phyloP scores from a whole-genome alignment of 2,329 filamentous ascomycete genomes.

The Orbilia quercus region DNA sequence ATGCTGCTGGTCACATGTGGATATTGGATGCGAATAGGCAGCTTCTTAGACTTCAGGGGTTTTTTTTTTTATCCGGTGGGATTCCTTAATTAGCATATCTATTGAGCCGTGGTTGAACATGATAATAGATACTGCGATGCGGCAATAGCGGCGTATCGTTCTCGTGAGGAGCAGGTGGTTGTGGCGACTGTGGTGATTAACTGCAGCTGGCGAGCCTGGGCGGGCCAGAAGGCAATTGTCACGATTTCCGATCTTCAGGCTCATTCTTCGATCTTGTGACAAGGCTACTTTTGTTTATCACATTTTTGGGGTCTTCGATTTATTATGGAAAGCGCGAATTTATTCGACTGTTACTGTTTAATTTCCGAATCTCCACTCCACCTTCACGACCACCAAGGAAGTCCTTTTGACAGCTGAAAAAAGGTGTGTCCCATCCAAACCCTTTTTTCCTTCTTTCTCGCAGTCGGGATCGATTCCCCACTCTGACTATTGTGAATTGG shows the following conservation, averaged over 20 bases:
- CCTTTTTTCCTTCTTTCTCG: conserved; percentile 13
- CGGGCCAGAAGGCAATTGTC: conserved; percentile 35
- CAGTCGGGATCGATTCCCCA: conserved; percentile 22
- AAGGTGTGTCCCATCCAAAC: conserved; percentile 29
- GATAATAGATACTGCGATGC: conserved; percentile 3
- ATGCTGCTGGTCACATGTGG: conserved; percentile 6
- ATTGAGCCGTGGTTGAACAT: conserved; percentile 29
- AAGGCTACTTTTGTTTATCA: conserved; percentile 36
- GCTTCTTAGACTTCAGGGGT: no score
- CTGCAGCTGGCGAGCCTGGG: conserved; percentile 32
- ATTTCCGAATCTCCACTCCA: conserved; percentile 49
- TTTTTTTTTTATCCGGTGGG: no score
- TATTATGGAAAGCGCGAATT: conserved; percentile 25
- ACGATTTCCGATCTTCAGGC: conserved; percentile 11
- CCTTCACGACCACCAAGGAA: conserved; percentile 11
- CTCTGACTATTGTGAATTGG: not conserved
- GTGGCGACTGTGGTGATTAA: not conserved
- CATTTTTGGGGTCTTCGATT: conserved; percentile 20
- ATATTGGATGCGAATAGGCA: conserved; percentile 40
- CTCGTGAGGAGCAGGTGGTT: not conserved
- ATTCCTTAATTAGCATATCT: not conserved
- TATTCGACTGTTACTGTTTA: conserved; percentile 24
- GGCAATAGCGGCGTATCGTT: conserved; percentile 9
- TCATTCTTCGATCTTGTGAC: conserved; percentile 12
- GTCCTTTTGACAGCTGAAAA: conserved; percentile 36